Evolutionary conservation across 495 filamentous ascomycete species (phyloP).

Genomic region (Penicillium lagena): DNA sequence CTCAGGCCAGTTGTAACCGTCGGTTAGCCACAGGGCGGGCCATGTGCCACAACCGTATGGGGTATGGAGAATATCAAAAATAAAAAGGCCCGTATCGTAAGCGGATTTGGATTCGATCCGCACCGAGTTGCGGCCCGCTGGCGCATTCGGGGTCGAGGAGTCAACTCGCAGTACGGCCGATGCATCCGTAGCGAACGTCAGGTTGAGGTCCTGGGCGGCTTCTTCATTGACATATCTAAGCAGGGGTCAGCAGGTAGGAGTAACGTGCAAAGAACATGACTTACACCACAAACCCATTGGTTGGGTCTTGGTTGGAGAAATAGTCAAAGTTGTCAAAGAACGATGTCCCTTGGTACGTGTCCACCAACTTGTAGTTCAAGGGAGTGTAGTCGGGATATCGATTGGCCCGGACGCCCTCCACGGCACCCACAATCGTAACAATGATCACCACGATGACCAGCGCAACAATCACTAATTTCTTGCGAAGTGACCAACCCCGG

Average conservation of each 20-base stretch:
- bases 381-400: slow-evolving; percentile 48
- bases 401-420: slow-evolving; percentile 39
- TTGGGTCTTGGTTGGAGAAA: slow-evolving; percentile 45
- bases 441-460: slow-evolving; percentile 37
- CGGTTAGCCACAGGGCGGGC: slow-evolving; percentile 59
- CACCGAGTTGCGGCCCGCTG: slow-evolving; percentile 44
- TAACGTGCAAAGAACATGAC: slow-evolving; percentile 1
- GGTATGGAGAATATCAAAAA: slow-evolving; percentile 48
- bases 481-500: slow-evolving; percentile 42
- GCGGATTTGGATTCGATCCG: slow-evolving; percentile 45
- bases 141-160: slow-evolving; percentile 31
- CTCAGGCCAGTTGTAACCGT: slow-evolving; percentile 50
- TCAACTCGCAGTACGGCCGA: slow-evolving; percentile 50
- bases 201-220: slow-evolving; percentile 33
- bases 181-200: slow-evolving; percentile 41
- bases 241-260: background rate
- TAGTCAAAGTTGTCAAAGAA: slow-evolving; percentile 52
- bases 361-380: slow-evolving; percentile 43
- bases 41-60: slow-evolving; percentile 49
- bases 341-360: slow-evolving; percentile 39
- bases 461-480: slow-evolving; percentile 28
- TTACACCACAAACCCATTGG: slow-evolving; percentile 47
- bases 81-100: slow-evolving; percentile 46
- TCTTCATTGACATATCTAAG: slow-evolving; percentile 26
- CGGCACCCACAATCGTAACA: slow-evolving; percentile 47